Percentiles rank a stretch among this genome's conserved stretches.
phyloP scores from a whole-genome alignment of 1,284 basidiomycete species.

The Apiotrichum montevideense region DNA sequence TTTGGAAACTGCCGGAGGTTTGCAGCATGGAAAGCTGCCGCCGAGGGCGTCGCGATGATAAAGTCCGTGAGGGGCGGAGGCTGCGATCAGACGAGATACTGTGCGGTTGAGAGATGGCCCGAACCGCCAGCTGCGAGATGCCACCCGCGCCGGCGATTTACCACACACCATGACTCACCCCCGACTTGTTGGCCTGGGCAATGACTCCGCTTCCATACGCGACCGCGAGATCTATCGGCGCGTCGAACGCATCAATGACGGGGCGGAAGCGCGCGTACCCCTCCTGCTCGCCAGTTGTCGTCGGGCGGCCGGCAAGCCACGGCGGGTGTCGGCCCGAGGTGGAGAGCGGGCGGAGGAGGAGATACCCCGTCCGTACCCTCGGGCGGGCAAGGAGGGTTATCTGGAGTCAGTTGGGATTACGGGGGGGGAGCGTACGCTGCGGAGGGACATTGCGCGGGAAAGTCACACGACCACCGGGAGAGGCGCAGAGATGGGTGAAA shows the following conservation, averaged over 20 bases:
- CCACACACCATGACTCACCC: conserved; percentile 21
- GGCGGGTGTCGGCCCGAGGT: neutral
- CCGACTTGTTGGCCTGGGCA: conserved; percentile 37
- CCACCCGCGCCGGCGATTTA: neutral
- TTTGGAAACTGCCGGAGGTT: conserved; percentile 84
- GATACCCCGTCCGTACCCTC: neutral
- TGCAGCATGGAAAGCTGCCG: conserved; percentile 86
- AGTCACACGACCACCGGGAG: too few species aligned
- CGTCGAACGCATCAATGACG: conserved; percentile 32
- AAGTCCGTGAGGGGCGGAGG: conserved; percentile 82
- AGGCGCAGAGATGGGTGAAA: too few species aligned
- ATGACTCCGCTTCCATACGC: conserved; percentile 46
- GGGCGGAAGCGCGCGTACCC: conserved; percentile 34
- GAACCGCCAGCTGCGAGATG: too few species aligned
- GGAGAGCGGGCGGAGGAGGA: neutral
- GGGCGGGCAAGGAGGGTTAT: neutral
- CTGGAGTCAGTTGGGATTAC: neutral
- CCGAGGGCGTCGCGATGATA: conserved; percentile 86
- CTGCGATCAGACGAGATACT: conserved; percentile 9
- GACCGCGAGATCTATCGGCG: conserved; percentile 41
- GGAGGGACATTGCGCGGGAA: too few species aligned
- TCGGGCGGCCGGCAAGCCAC: neutral
- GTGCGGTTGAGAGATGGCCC: too few species aligned
- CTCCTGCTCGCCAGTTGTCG: neutral
- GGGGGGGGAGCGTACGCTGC: too few species aligned